Evolutionary conservation across 176 grass and related monocot genomes (phyloP).

Genomic region (Oryza coarctata): DNA sequence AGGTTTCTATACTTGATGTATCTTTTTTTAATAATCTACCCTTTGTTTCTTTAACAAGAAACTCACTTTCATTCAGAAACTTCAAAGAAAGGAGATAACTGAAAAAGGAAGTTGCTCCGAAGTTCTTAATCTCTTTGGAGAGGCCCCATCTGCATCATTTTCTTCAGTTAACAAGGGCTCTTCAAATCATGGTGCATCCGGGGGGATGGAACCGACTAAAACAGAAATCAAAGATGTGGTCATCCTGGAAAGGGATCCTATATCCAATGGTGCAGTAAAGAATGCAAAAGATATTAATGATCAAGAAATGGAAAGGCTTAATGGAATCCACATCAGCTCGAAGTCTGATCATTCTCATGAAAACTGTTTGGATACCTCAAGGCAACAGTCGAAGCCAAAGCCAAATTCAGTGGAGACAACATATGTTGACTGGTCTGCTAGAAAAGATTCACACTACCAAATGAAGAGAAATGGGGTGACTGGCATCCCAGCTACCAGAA

Average conservation of each 20-base stretch:
- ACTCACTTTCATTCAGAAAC: conserved; percentile 45
- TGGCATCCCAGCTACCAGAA: conserved; percentile 21
- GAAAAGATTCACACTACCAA: conserved; percentile 27
- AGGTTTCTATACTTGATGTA: conserved; percentile 21
- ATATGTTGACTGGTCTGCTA: conserved; percentile 29
- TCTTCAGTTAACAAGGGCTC: conserved; percentile 75
- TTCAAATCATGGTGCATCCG: conserved; percentile 44
- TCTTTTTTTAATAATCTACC: background rate
- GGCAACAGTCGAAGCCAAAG: conserved; percentile 43
- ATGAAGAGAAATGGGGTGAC: conserved; percentile 28
- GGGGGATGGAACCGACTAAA: conserved; percentile 38
- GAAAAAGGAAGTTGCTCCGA: conserved; percentile 71
- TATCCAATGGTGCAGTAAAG: conserved; percentile 30
- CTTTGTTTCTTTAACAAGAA: conserved; percentile 45
- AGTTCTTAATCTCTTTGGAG: conserved; percentile 71
- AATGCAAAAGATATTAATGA: conserved; percentile 39
- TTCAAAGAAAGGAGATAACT: conserved; percentile 53
- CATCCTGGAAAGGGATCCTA: conserved; percentile 43
- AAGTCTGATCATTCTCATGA: conserved; percentile 31
- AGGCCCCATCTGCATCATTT: conserved; percentile 68
- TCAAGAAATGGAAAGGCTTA: conserved; percentile 38
- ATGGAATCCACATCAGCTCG: conserved; percentile 31
- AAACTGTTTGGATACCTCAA: conserved; percentile 38
- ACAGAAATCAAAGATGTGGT: conserved; percentile 42
- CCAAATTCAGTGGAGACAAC: conserved; percentile 35